Conservation (phyloP, 306 rosid genomes). For the Gynostemma pentaphyllum region DNA sequence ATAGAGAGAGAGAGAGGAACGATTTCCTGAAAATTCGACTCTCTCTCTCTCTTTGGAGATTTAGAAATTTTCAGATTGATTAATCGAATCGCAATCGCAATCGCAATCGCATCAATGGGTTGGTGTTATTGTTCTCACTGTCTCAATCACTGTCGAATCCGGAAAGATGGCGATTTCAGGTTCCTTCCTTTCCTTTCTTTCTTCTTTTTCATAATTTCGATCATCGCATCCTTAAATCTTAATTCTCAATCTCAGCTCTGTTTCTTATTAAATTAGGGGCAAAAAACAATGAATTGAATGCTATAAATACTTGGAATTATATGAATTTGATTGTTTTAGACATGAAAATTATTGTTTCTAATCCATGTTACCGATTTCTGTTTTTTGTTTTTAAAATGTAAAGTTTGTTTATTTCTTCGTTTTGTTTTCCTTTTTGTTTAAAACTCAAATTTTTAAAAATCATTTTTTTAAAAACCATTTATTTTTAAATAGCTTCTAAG, state of each 20-base stretch:
- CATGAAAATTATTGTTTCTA: too few species aligned
- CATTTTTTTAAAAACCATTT: too few species aligned
- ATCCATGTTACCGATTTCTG: too few species aligned
- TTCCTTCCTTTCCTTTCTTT: background rate
- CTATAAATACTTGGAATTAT: background rate
- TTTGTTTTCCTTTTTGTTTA: too few species aligned
- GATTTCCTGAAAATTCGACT: background rate
- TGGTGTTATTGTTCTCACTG: conserved; percentile 13
- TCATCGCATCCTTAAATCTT: background rate
- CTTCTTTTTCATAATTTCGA: background rate
- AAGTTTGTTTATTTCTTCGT: too few species aligned
- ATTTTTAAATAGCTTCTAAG: too few species aligned
- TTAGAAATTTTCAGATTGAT: background rate
- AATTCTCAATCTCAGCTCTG: too few species aligned
- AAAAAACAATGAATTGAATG: too few species aligned
- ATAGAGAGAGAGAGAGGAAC: too few species aligned
- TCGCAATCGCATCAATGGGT: background rate
- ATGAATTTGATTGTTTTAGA: background rate
- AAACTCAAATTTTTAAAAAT: too few species aligned
- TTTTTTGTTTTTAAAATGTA: too few species aligned
- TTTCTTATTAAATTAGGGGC: too few species aligned
- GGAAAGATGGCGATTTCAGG: conserved; percentile 6
- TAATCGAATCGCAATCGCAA: background rate
- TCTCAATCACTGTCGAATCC: background rate
- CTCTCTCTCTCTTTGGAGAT: background rate